These are phyloP conservation scores for Physcomitrium patens DNA, from an alignment of 225 moss, liverwort and hornwort species.

Conservation along the genomic window DNA sequence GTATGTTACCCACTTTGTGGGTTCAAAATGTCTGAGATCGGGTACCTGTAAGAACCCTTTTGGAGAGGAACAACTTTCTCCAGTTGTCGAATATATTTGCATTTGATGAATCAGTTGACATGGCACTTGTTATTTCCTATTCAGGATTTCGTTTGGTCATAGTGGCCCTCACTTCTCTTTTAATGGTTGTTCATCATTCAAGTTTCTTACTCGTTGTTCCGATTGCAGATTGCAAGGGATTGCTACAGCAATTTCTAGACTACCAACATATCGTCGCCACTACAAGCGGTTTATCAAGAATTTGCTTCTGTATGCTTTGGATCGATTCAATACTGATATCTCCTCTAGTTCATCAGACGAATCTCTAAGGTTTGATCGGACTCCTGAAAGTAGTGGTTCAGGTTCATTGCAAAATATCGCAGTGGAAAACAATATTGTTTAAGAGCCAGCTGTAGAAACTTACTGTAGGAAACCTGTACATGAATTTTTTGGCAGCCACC, in stretches of 20 bases:
- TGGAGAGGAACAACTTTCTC: too few species aligned
- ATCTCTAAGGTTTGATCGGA: constrained; percentile 37
- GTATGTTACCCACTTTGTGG: neutral
- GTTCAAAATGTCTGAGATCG: neutral
- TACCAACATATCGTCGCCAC: constrained; percentile 73
- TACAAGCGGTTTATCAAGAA: constrained; percentile 57
- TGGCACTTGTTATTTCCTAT: neutral
- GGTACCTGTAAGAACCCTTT: neutral
- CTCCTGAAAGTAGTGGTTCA: constrained; percentile 31
- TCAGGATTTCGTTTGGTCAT: neutral
- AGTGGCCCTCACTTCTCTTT: neutral
- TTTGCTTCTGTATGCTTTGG: constrained; percentile 54
- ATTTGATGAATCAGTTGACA: neutral
- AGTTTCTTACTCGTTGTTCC: constrained; percentile 8
- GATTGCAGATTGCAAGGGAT: constrained; percentile 71
- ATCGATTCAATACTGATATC: constrained; percentile 26
- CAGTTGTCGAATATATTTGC: neutral
- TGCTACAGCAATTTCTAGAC: constrained; percentile 61
- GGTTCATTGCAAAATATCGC: constrained; percentile 24
- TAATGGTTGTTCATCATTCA: neutral
- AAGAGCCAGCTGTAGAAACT: neutral
- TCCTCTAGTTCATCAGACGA: constrained; percentile 20
- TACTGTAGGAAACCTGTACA: constrained; percentile 23
- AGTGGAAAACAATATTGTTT: constrained; percentile 32
- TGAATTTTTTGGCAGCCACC: constrained; percentile 22